Evolutionary conservation across 345 rosid genomes (phyloP).

Genomic region (Eucalyptus dawsonii): DNA sequence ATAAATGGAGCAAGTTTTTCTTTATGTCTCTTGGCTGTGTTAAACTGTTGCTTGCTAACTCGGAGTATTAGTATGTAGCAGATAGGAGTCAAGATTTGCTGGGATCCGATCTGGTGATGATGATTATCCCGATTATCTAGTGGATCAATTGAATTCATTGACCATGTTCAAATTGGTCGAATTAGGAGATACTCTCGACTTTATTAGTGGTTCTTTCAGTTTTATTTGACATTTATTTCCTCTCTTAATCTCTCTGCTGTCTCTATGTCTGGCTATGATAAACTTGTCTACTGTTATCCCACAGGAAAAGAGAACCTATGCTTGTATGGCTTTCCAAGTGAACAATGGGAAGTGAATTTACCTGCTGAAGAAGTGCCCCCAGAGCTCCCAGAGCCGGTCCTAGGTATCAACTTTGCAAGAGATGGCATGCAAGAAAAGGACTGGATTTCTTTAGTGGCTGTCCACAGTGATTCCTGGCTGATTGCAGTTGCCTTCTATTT

Average conservation of each 20-base stretch:
- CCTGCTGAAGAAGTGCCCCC: conserved; percentile 98
- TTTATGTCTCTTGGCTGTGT: neutral
- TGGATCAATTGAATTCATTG: neutral
- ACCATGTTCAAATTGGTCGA: neutral
- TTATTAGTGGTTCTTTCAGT: neutral
- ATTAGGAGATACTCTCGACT: neutral
- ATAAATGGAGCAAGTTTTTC: neutral
- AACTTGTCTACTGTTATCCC: neutral
- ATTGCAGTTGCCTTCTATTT: conserved; percentile 87
- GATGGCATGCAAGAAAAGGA: conserved; percentile 89
- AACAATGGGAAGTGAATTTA: conserved; percentile 84
- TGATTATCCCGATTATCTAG: neutral
- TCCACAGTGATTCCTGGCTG: conserved; percentile 83
- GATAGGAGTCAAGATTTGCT: neutral
- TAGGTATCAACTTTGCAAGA: conserved; percentile 93
- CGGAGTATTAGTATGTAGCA: neutral
- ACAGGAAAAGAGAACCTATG: conserved; percentile 86
- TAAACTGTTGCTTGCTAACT: neutral
- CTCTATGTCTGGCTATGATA: neutral
- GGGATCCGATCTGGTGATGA: neutral
- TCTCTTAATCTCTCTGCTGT: neutral
- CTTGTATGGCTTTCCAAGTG: conserved; percentile 73
- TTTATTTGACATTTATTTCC: neutral
- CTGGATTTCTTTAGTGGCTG: conserved; percentile 84
- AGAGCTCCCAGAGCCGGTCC: conserved; percentile 89